Percentiles rank a stretch among this genome's conserved stretches.
Conservation (phyloP, 2,329 filamentous ascomycete genomes). For the Neofusicoccum sp. region DNA sequence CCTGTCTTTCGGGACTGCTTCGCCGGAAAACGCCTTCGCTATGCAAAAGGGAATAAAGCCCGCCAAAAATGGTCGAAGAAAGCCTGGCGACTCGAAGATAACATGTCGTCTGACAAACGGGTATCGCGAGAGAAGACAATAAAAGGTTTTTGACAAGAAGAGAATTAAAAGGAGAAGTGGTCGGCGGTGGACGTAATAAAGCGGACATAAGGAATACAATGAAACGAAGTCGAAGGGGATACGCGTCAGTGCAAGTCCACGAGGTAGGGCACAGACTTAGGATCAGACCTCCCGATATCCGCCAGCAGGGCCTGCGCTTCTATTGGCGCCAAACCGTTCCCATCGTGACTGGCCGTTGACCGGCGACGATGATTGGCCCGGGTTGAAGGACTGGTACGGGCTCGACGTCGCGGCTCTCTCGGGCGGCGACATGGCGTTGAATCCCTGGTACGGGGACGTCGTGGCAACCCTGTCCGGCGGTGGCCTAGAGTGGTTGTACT, state of each 20-base stretch:
- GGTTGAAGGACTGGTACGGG: neutral
- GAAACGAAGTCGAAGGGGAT: neutral
- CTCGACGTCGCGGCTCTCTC: neutral
- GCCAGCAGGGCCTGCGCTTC: neutral
- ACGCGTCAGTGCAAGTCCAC: neutral
- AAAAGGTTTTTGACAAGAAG: neutral
- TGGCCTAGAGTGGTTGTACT: neutral
- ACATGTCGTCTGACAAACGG: constrained; percentile 11
- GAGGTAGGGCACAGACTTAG: neutral
- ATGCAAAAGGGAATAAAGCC: neutral
- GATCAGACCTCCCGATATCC: neutral
- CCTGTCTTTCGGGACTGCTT: neutral
- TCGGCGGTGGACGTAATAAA: neutral
- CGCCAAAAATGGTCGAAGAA: neutral
- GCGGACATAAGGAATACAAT: constrained; percentile 2
- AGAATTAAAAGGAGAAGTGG: neutral
- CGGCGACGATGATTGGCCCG: neutral
- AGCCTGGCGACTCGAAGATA: constrained; percentile 1
- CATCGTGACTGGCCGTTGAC: neutral
- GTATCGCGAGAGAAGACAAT: constrained; percentile 2
- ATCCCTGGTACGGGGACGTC: constrained; percentile 5
- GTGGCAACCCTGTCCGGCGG: neutral
- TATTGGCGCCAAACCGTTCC: constrained; percentile 4
- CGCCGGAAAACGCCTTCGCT: constrained; percentile 14
- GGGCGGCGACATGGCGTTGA: neutral